Evolutionary conservation across 1,284 basidiomycete genomes (phyloP), one percentile per base, ranked within the genome.

Genomic region (Cutaneotrichosporon cutaneum): DNA sequence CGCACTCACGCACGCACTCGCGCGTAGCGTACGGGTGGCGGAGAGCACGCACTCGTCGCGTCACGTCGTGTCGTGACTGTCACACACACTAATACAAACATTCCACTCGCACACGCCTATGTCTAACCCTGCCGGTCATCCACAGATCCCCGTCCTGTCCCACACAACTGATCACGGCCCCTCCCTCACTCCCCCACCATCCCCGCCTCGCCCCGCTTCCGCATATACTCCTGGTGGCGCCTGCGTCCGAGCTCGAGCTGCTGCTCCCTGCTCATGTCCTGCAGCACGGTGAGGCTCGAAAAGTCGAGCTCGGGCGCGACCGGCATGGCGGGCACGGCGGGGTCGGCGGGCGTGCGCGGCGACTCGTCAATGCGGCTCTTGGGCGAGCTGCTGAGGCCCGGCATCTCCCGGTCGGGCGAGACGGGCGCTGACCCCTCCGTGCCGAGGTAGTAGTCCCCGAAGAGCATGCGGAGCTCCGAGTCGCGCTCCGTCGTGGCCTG

Each of bases 181-280:
- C 22, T 2, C 21, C 14, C 48, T 51, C 48, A 30, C 48, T 18
- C 48, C 26, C 18, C 27, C 7, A 13, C n/a, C 24, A 24, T 60
- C 52, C 63, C 66, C 51, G 63, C 68, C 18, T 42, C 39, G 18
- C 18, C n/a, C 18, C 39, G 39, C 18, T 42, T 42, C 18, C 39
- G 39, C 22, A 77, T 58, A 66, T 75, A 77, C 51, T 75, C 74
- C 58, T 63, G 59, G 65, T 77, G 74, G 33, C 75, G 63, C 42
- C 61, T 63, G 54, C 68, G 69, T 11, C 75, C 75, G 56, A 77
- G 62, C 59, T 68, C 60, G 27, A 68, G 59, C 62, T 68, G 65
- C 54, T 77, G 71, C 59, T 72, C 72, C 36, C 73, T 50, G n/a
- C 69, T 67, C 60, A 77, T 52, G 22, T 70, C 72, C 59, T 67